Evolutionary conservation across 2,329 filamentous ascomycete species (phyloP).

Genomic region (Pseudocercospora macadamiae): DNA sequence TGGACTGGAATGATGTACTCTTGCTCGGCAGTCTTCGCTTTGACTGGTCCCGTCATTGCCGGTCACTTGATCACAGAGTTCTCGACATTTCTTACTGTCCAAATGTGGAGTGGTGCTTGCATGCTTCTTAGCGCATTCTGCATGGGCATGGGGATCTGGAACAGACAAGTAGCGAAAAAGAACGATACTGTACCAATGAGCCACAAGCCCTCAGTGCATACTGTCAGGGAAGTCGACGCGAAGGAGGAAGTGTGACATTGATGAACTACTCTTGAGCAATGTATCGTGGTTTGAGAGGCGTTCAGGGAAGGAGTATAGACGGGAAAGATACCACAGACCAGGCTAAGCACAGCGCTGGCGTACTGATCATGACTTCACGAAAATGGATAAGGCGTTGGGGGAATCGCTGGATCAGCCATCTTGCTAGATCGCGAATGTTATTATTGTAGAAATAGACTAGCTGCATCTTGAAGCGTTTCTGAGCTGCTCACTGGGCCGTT

Average conservation of each 20-base stretch:
- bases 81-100: conserved; percentile 48
- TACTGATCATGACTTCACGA: not conserved
- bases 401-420: not conserved
- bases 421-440: not conserved
- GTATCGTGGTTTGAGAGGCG: not conserved
- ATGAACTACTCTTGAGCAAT: too few species aligned
- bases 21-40: conserved; percentile 47
- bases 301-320: not conserved
- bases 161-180: not conserved
- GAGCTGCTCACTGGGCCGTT: too few species aligned
- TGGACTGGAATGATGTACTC: conserved; percentile 60
- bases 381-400: not conserved
- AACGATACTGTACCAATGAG: too few species aligned
- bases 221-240: not conserved
- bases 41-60: conserved; percentile 52
- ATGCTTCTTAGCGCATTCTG: conserved; percentile 46
- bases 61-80: conserved; percentile 50
- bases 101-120: conserved; percentile 51
- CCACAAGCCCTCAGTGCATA: not conserved
- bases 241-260: not conserved
- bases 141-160: conserved; percentile 41
- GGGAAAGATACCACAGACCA: not conserved
- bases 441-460: not conserved
- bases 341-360: not conserved
- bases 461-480: not conserved